A percentile compares a stretch with the other conserved stretches of the same genome.
These are phyloP conservation scores for Fagus crenata DNA, from an alignment of 306 rosid genomes.

Conservation along the genomic window DNA sequence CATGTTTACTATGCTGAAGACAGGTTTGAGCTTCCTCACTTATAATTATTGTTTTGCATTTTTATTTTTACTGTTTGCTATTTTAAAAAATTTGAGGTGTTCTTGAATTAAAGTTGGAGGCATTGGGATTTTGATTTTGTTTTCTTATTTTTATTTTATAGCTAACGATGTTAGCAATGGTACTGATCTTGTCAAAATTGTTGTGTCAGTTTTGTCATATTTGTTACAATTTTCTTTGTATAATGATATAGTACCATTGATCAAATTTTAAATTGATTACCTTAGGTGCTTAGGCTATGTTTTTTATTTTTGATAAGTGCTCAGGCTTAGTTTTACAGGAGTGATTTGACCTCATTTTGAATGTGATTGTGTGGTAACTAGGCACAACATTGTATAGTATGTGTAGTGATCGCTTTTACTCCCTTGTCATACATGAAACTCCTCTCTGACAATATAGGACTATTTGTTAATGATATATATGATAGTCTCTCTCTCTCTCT, in stretches of 20 bases:
- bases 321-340: neutral
- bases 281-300: neutral
- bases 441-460: neutral
- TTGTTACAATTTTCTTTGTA: neutral
- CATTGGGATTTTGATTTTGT: neutral
- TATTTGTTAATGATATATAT: neutral
- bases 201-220: neutral
- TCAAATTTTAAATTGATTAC: too few species aligned
- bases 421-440: neutral
- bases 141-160: neutral
- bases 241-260: too few species aligned
- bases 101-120: neutral
- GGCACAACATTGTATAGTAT: neutral
- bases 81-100: neutral
- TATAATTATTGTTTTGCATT: neutral
- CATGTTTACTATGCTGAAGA: slow-evolving; percentile 71
- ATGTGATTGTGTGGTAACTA: neutral
- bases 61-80: neutral
- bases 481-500: neutral
- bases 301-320: too few species aligned
- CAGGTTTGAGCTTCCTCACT: slow-evolving; percentile 47
- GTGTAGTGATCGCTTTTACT: neutral
- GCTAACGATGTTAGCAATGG: neutral
- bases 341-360: neutral
- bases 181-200: neutral